A percentile compares a stretch with the other conserved stretches of the same genome.
Evolutionary conservation across 2,329 filamentous ascomycete species (phyloP).

Genomic region (Ilyonectria mors-panacis): DNA sequence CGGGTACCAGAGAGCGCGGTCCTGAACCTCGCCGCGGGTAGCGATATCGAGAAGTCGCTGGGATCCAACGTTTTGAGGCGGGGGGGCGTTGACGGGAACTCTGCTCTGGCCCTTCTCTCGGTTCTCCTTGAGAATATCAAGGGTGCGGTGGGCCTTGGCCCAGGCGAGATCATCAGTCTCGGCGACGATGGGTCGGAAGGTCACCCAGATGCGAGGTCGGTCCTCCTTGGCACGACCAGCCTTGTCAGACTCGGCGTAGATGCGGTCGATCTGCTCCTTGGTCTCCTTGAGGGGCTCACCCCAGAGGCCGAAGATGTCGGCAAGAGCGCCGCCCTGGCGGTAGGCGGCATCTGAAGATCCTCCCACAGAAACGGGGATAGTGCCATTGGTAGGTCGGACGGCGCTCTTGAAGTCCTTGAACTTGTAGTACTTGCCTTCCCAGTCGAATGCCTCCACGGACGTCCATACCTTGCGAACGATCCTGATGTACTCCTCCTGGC

Average conservation of each 20-base stretch:
- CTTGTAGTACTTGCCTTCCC: conserved; percentile 71
- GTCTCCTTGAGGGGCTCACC: conserved; percentile 76
- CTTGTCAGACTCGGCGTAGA: conserved; percentile 71
- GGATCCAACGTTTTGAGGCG: conserved; percentile 72
- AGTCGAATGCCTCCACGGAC: conserved; percentile 71
- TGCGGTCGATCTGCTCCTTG: conserved; percentile 72
- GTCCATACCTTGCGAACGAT: conserved; percentile 73
- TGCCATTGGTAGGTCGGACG: conserved; percentile 67
- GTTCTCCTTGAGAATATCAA: conserved; percentile 65
- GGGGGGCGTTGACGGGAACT: conserved; percentile 30
- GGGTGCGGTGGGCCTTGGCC: conserved; percentile 70
- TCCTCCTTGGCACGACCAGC: conserved; percentile 65
- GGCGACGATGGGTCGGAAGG: conserved; percentile 73
- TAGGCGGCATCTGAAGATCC: conserved; percentile 73
- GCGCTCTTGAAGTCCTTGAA: conserved; percentile 71
- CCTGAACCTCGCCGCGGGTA: conserved; percentile 68
- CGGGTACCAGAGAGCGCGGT: conserved; percentile 74
- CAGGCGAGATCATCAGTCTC: conserved; percentile 75
- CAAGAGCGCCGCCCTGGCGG: conserved; percentile 70
- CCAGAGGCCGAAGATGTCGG: conserved; percentile 76
- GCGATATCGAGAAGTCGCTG: conserved; percentile 73
- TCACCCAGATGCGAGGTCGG: conserved; percentile 74
- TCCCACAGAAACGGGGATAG: conserved; percentile 71
- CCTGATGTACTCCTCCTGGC: conserved; percentile 73
- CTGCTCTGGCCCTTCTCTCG: conserved; percentile 54